Evolutionary conservation across 495 filamentous ascomycete species (phyloP).

Genomic region (Penicillium fimorum): DNA sequence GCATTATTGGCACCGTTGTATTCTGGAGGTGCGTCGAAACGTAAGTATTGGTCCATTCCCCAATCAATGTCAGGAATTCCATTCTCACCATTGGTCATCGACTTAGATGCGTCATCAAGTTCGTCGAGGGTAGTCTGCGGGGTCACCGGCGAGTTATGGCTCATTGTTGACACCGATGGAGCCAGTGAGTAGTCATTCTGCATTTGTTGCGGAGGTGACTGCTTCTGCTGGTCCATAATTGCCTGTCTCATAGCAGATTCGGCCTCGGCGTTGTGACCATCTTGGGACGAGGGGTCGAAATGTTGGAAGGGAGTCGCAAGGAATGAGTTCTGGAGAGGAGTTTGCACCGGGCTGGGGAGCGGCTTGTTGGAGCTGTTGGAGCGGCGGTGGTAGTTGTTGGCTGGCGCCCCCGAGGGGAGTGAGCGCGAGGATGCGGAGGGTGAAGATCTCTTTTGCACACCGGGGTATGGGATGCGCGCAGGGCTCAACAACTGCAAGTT

Average conservation of each 20-base stretch:
- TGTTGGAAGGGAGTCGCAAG: constrained; percentile 47
- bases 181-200: constrained; percentile 48
- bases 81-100: constrained; percentile 52
- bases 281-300: constrained; percentile 42
- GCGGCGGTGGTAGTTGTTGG: constrained; percentile 32
- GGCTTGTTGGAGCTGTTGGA: constrained; percentile 43
- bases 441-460: constrained; percentile 40
- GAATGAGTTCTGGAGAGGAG: constrained; percentile 45
- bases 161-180: constrained; percentile 55
- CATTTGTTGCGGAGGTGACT: constrained; percentile 33
- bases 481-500: constrained; percentile 44
- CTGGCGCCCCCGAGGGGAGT: constrained; percentile 20
- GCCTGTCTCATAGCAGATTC: constrained; percentile 56
- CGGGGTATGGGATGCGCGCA: constrained; percentile 35
- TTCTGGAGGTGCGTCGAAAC: constrained; percentile 48
- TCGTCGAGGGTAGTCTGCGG: constrained; percentile 54
- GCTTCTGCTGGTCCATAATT: constrained; percentile 52
- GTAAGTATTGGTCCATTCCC: constrained; percentile 65
- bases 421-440: constrained; percentile 34
- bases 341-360: constrained; percentile 48
- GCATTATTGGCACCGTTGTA: constrained; percentile 32
- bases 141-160: constrained; percentile 57
- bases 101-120: constrained; percentile 48
- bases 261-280: constrained; percentile 43
- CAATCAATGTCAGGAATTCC: constrained; percentile 42